These are phyloP conservation scores for Fraxinus sp. DNA, from an alignment of 305 asterid genomes.

Conservation along the genomic window DNA sequence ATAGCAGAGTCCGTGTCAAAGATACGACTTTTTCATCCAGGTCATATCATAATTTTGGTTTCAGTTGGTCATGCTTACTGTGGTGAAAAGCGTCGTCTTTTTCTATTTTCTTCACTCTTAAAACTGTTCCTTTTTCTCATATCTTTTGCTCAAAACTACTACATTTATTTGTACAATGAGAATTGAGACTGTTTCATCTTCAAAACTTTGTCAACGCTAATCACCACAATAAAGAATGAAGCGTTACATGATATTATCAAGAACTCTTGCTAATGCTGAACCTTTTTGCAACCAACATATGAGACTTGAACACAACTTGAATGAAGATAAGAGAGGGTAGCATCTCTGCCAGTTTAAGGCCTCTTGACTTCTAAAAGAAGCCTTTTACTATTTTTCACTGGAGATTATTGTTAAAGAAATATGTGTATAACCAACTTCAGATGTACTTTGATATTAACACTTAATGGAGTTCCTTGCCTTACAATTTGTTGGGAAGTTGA, in stretches of 20 bases:
- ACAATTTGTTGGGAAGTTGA: conserved; percentile 17
- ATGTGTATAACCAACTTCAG: not conserved
- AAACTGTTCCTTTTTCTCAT: conserved; percentile 11
- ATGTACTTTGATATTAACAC: not conserved
- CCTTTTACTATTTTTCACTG: not conserved
- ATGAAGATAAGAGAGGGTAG: not conserved
- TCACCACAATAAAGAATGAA: conserved; percentile 5
- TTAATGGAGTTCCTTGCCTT: conserved; percentile 5
- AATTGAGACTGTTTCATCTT: conserved; percentile 12
- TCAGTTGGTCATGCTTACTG: not conserved
- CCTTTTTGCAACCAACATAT: not conserved
- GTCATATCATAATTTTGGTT: conserved; percentile 37
- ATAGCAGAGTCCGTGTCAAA: conserved; percentile 83
- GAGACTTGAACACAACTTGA: not conserved
- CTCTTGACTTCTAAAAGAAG: conserved; percentile 10
- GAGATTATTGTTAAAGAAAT: conserved; percentile 3
- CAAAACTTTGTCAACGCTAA: not conserved
- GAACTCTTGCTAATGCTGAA: not conserved
- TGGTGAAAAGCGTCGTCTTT: not conserved
- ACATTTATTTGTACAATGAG: conserved; percentile 5
- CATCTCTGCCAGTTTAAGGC: not conserved
- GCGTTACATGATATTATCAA: conserved; percentile 16
- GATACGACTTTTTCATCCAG: conserved; percentile 93
- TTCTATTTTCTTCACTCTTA: not conserved
- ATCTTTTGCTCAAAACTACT: conserved; percentile 17